Evolutionary conservation across 331 rosid species (phyloP).

Genomic region (Phaseolus coccineus): DNA sequence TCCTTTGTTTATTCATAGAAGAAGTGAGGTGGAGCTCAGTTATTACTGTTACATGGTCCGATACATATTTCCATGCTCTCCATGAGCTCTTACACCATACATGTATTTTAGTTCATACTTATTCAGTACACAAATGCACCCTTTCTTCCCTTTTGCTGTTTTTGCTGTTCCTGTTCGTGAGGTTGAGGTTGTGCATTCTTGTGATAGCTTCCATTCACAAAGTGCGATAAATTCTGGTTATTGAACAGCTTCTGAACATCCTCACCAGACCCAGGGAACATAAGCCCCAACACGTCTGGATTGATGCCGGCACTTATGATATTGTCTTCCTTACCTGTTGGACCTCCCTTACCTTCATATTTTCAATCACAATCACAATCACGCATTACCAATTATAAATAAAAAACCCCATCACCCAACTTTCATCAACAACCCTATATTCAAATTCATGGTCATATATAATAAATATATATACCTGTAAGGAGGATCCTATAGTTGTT

Average conservation of each 20-base stretch:
- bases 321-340: conserved; percentile 61
- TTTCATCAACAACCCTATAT: too few relatives aligned
- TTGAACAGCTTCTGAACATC: conserved; percentile 54
- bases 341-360: too few relatives aligned
- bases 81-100: too few relatives aligned
- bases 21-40: too few relatives aligned
- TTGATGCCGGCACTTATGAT: conserved; percentile 53
- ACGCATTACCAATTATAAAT: too few relatives aligned
- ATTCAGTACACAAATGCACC: neutral
- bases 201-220: conserved; percentile 36
- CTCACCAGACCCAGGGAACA: conserved; percentile 52
- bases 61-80: too few relatives aligned
- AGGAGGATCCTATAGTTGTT: conserved; percentile 67
- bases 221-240: conserved; percentile 55
- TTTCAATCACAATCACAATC: too few relatives aligned
- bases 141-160: neutral
- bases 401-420: neutral
- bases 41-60: too few relatives aligned
- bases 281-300: conserved; percentile 53
- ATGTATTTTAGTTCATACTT: too few relatives aligned
- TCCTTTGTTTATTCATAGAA: too few relatives aligned
- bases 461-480: conserved; percentile 49
- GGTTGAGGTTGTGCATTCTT: neutral
- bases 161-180: conserved; percentile 23
- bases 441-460: neutral